Base-by-base conservation (phyloP, 768 basidiomycete genomes). In the Termitomyces sp. region DNA sequence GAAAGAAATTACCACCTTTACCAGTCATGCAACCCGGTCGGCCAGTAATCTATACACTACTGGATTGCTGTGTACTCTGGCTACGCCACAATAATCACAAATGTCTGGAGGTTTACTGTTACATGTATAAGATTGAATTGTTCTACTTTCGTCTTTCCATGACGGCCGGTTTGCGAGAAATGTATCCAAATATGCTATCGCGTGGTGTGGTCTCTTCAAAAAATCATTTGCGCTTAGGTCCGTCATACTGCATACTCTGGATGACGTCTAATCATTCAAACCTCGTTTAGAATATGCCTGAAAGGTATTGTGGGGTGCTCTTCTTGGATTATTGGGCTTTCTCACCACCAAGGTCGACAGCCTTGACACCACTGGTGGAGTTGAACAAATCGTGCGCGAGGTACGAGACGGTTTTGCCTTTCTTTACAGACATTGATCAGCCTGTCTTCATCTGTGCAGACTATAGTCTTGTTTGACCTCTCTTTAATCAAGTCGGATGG, bases 41-140 rank as follows among this genome's bases (percentile, higher is more conserved):
- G 50, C 73, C 82, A 1, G 78, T 78, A 1, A 59, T 85, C 26
- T 84, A 83, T 61, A 79, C 84, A 3, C 54, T 88, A 23, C 63
- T 89, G n/a, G 86, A 89, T 65, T 86, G 83, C 55, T 85, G 82
- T 61, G 74, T 85, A 6, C 71, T 89, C 14, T 89, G 85, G 85
- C 67, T 87, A 28, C 80, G 84, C 17, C 86, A 89, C 61, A 87
- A 87, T 63, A 69, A 89, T 31, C 83, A 87, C 55, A 85, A 79
- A 61, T 77, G 73, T 30, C 68, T 88, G 5, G 83, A 87, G 56
- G 77, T 80, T 0, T 70, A 75, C 30, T 78, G 79, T 6, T 87
- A 86, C 61, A 69, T 73, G 87, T 85, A 62, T 45, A 83, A 11
- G 68, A 30, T 5, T 23, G 11, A 3, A 44, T 37, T 37, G 7